Evolutionary conservation across 2,329 filamentous ascomycete species (phyloP), one percentile per base, ranked within the genome.

Genomic region (Fusarium sp.): DNA sequence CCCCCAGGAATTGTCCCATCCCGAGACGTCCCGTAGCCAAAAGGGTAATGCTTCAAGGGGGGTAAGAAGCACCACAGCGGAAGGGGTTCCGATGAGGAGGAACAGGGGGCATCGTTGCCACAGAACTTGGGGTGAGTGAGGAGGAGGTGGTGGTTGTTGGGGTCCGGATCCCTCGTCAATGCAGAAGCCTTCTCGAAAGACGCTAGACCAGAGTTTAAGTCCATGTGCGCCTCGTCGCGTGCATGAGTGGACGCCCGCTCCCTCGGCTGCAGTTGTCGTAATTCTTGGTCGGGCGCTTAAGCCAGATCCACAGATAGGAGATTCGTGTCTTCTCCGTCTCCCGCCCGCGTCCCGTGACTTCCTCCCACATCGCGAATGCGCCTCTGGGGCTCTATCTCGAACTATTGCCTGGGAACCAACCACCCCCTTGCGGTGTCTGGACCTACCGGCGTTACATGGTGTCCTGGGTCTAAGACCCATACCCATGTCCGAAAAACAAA

Each of bases 21-120:
- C 56, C 69, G 69, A 72, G 39, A 67, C 51, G 62, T 60, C 37
- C 68, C 68, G 66, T 48, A 23, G 23, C 11, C 48, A 28, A 48
- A 31, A 30, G 6, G 13, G 23, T 10, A 31, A 28, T 47, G 30
- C 15, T 31, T 36, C 37, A 39, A 15, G 16, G 28, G 18, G 18
- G 18, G 18, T 23, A 23, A 23, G 18, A 51, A 34, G 31, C 31
- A 34, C 11, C 31, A 11, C 11, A 34, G 31, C 13, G 27, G 23
- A 48, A 39, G 23, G 37, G 18, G 34, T 37, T 34, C 55, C 34
- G 50, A 18, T 12, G 31, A 18, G 34, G 41, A n/a, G 23, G 8
- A 23, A 27, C n/a, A 41, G 39, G 13, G 30, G 34, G 2, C 39
- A 23, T 16, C 12, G n/a, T 63, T 18, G 53, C 59, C 53, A 52